phyloP scores from a whole-genome alignment of 345 rosid species.

The Xanthoceras sorbifolium region DNA sequence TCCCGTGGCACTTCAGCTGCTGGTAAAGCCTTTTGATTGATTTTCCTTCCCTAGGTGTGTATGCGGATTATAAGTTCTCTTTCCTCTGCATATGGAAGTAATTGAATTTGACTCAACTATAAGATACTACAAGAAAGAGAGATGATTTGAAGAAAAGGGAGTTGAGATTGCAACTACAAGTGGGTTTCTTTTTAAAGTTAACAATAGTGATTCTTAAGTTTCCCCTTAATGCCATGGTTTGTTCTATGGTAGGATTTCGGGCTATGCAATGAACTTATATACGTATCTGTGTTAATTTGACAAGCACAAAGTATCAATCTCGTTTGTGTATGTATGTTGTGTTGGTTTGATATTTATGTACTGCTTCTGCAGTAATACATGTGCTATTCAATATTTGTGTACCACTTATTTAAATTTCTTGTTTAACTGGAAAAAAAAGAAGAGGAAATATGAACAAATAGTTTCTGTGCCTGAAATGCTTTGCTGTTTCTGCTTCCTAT shows the following conservation, averaged over 20 bases:
- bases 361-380: background rate
- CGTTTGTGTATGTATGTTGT: background rate
- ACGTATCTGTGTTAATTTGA: background rate
- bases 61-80: background rate
- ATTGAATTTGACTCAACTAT: background rate
- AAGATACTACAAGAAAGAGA: background rate
- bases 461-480: slow-evolving; percentile 12
- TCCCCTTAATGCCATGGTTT: background rate
- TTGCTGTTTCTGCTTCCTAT: slow-evolving; percentile 15
- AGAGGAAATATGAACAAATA: background rate
- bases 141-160: background rate
- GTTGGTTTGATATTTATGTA: slow-evolving; percentile 8
- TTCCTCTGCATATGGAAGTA: background rate
- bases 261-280: background rate
- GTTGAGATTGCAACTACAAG: background rate
- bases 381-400: background rate
- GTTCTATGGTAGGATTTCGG: background rate
- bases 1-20: background rate
- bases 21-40: background rate
- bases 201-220: background rate
- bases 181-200: background rate
- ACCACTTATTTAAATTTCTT: background rate
- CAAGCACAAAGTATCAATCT: background rate
- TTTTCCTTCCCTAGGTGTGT: background rate
- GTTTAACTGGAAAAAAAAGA: background rate